These are phyloP conservation scores for Sordariomycetes sp. DNA, from an alignment of 2,329 filamentous ascomycete genomes.

Conservation along the genomic window DNA sequence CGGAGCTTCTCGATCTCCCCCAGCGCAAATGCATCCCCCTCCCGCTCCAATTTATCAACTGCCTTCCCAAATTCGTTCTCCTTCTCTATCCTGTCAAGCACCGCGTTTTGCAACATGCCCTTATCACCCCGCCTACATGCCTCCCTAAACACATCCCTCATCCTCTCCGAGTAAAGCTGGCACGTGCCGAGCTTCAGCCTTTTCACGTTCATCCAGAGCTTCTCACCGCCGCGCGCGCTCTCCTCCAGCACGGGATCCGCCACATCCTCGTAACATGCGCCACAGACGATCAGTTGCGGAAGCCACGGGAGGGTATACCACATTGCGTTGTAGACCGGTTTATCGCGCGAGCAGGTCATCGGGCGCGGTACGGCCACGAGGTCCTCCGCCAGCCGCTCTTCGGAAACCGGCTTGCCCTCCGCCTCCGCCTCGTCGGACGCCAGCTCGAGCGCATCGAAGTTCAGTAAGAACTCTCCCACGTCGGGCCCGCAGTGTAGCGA, in stretches of 20 bases:
- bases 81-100: slow-evolving; percentile 47
- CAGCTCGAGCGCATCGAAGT: slow-evolving; percentile 51
- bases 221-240: slow-evolving; percentile 39
- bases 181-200: slow-evolving; percentile 49
- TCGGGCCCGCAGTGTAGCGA: slow-evolving; percentile 51
- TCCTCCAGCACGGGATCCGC: slow-evolving; percentile 57
- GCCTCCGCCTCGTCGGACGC: slow-evolving; percentile 38
- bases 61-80: slow-evolving; percentile 23
- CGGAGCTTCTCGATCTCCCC: slow-evolving; percentile 36
- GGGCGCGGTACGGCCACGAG: slow-evolving; percentile 46
- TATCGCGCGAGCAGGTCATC: slow-evolving; percentile 56
- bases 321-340: slow-evolving; percentile 45
- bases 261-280: slow-evolving; percentile 74
- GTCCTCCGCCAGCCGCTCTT: slow-evolving; percentile 52
- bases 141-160: slow-evolving; percentile 62
- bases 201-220: slow-evolving; percentile 50
- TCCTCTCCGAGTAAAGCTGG: slow-evolving; percentile 70
- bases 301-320: slow-evolving; percentile 75
- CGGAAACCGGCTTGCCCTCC: slow-evolving; percentile 37
- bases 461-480: slow-evolving; percentile 43
- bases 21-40: slow-evolving; percentile 23
- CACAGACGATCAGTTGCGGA: slow-evolving; percentile 73
- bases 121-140: slow-evolving; percentile 57
- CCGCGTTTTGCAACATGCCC: slow-evolving; percentile 45
- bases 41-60: slow-evolving; percentile 8